Evolutionary conservation across 2,329 filamentous ascomycete species (phyloP), one percentile per base, ranked within the genome.

Genomic region (Apiospora sp.): DNA sequence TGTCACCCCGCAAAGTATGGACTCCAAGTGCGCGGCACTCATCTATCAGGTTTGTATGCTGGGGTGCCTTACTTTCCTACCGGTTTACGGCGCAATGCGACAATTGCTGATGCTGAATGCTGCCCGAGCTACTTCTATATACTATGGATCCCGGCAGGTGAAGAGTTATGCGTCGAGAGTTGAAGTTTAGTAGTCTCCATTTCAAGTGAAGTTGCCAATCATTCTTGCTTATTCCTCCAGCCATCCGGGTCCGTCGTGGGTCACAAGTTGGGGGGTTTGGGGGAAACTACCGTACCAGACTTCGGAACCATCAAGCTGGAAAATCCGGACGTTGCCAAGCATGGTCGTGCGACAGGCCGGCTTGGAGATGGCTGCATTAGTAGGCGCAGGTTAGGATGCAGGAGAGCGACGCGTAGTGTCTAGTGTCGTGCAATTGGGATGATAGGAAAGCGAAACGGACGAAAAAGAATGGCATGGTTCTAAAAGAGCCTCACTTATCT

Each of bases 401-500:
- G 58, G 19, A 64, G 8, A 64, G 30, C 34, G 22, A 61, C 54
- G 54, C 54, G 54, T n/a, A n/a, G n/a, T n/a, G n/a, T n/a, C n/a
- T 61, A 61, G 54, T 34, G 27, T 61, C 27, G 27, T 37, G 27
- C 22, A 30, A 34, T 61, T 61, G 27, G 54, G 54, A 34, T 34
- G 30, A 37, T 8, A 37, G 54, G 30, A 61, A 41, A 30, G 34
- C 7, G 34, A 64, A 41, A 41, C 34, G 34, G 27, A 30, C 13
- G 19, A 22, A 41, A 22, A n/a, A 41, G 14, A 64, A 64, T 37
- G 19, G 54, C 54, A 61, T 61, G 54, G 54, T 22, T 61, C 54
- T 61, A 41, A 64, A 64, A 64, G 58, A 64, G 58, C 58, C 58
- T 64, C 58, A 64, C 34, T 64, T n/a, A 64, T 64, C 58, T 64